phyloP scores from a whole-genome alignment of 768 basidiomycete genomes.

The Phylloporus sp. region DNA sequence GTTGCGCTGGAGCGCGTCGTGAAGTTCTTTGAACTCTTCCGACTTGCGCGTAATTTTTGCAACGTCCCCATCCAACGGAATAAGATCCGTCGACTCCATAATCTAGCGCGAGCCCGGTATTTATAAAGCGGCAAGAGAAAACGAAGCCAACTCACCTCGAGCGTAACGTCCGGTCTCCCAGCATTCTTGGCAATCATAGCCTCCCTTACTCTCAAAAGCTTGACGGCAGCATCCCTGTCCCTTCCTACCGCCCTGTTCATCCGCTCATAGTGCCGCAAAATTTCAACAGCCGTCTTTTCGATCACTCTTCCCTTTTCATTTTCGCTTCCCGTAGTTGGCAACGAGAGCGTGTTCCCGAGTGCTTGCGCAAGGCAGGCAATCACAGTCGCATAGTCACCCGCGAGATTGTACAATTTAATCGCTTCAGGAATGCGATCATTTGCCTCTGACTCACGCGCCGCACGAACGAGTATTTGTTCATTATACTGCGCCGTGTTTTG shows the following conservation, averaged over 20 bases:
- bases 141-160: slow-evolving; percentile 58
- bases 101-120: slow-evolving; percentile 42
- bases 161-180: slow-evolving; percentile 68
- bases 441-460: slow-evolving; percentile 77
- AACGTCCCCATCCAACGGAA: slow-evolving; percentile 84
- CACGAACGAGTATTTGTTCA: slow-evolving; percentile 75
- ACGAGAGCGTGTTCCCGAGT: slow-evolving; percentile 76
- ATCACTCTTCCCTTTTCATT: slow-evolving; percentile 60
- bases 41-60: slow-evolving; percentile 80
- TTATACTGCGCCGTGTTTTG: slow-evolving; percentile 66
- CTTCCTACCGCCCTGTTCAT: slow-evolving; percentile 69
- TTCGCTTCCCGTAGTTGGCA: slow-evolving; percentile 48
- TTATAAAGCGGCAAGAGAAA: not conserved
- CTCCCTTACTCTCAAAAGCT: slow-evolving; percentile 75
- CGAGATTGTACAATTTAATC: slow-evolving; percentile 93
- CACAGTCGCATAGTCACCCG: slow-evolving; percentile 86
- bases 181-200: slow-evolving; percentile 73
- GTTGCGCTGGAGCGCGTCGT: slow-evolving; percentile 86
- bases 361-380: slow-evolving; percentile 84
- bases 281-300: slow-evolving; percentile 73
- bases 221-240: slow-evolving; percentile 69
- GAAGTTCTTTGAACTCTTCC: slow-evolving; percentile 84
- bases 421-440: slow-evolving; percentile 87
- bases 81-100: slow-evolving; percentile 81
- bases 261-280: slow-evolving; percentile 76